phyloP scores from a whole-genome alignment of 768 basidiomycete genomes.

The Mycena chlorophos region DNA sequence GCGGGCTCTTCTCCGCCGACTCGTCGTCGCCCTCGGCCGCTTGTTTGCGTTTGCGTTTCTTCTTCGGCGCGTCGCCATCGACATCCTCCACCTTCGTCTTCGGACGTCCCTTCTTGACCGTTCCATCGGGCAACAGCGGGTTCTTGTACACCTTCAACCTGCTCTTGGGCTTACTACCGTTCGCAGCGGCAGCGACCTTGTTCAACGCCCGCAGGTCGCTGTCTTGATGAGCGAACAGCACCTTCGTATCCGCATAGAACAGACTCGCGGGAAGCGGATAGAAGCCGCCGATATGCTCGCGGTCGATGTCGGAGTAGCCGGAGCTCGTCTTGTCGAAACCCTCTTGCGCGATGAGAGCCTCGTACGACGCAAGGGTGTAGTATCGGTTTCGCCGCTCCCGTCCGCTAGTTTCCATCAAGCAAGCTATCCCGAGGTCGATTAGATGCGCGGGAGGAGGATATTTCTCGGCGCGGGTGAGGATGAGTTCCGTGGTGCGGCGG shows the following conservation, averaged over 20 bases:
- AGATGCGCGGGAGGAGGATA: conserved; percentile 69
- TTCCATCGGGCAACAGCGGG: conserved; percentile 50
- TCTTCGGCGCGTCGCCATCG: conserved; percentile 22
- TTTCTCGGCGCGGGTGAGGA: conserved; percentile 69
- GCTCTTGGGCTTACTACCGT: conserved; percentile 36
- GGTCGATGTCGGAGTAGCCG: conserved; percentile 47
- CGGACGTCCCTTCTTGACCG: conserved; percentile 60
- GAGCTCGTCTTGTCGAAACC: conserved; percentile 55
- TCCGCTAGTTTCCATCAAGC: conserved; percentile 78
- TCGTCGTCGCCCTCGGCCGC: too few species aligned
- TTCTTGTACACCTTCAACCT: too few species aligned
- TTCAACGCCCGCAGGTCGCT: conserved; percentile 6
- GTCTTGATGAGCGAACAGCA: conserved; percentile 50
- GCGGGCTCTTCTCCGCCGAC: conserved; percentile 16
- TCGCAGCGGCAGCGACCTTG: conserved; percentile 14
- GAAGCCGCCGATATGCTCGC: conserved; percentile 58
- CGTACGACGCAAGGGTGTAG: conserved; percentile 73
- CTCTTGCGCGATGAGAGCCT: conserved; percentile 60
- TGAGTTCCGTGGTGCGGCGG: conserved; percentile 79
- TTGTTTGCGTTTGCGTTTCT: conserved; percentile 26
- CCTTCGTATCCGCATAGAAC: conserved; percentile 55
- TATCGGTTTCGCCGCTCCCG: conserved; percentile 87
- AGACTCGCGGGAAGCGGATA: conserved; percentile 37
- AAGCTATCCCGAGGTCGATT: conserved; percentile 65
- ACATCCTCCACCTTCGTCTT: conserved; percentile 38